A percentile compares a stretch with the other conserved stretches of the same genome.
These are phyloP conservation scores for Psilocybe tampanensis DNA, from an alignment of 768 basidiomycete genomes.

Conservation along the genomic window DNA sequence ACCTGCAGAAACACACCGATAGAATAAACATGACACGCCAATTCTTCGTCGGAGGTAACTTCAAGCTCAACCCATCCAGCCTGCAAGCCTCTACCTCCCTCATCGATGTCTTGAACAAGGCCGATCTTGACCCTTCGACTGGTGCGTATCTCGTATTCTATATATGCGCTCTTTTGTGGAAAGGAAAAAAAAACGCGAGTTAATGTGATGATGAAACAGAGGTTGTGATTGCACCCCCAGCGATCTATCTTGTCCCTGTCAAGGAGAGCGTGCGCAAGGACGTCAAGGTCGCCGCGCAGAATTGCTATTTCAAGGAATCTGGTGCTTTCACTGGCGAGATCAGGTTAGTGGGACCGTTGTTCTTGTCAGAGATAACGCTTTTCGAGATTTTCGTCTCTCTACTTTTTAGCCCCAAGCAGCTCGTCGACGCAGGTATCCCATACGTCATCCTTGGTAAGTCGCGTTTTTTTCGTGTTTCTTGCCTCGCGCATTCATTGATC, in stretches of 20 bases:
- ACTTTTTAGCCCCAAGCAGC: slow-evolving; percentile 82
- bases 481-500: too few relatives aligned
- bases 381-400: too few relatives aligned
- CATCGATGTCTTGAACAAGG: slow-evolving; percentile 73
- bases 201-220: slow-evolving; percentile 50
- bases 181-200: background rate
- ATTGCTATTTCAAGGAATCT: slow-evolving; percentile 79
- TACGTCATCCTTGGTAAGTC: slow-evolving; percentile 87
- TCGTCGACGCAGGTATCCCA: slow-evolving; percentile 82
- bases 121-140: slow-evolving; percentile 72
- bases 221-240: slow-evolving; percentile 91
- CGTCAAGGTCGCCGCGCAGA: slow-evolving; percentile 87
- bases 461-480: background rate
- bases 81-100: slow-evolving; percentile 66
- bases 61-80: slow-evolving; percentile 92
- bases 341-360: slow-evolving; percentile 63
- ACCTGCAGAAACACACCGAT: background rate
- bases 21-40: slow-evolving; percentile 54
- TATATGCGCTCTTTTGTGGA: background rate
- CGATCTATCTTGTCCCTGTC: slow-evolving; percentile 83
- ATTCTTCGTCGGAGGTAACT: slow-evolving; percentile 97
- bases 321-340: slow-evolving; percentile 98
- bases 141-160: slow-evolving; percentile 54
- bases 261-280: slow-evolving; percentile 62
- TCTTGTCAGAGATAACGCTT: too few relatives aligned